Evolutionary conservation across 306 rosid genomes (phyloP).

Genomic region (barrel medic (Medicago truncatula)): DNA sequence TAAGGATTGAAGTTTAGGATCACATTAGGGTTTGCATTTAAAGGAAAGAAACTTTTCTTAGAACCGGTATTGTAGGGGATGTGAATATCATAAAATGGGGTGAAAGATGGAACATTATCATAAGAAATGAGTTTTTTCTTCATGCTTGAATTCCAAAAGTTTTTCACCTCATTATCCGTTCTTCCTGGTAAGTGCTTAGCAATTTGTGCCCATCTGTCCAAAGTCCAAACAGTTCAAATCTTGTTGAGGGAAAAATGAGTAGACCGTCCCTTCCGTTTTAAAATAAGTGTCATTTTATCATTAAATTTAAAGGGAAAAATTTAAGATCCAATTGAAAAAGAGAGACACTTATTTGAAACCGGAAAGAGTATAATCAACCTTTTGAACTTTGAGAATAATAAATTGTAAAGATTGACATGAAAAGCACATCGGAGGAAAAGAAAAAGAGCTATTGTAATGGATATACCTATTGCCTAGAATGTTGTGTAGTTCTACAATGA

Average conservation of each 20-base stretch:
- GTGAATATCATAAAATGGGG: constrained; percentile 59
- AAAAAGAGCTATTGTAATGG: too few species aligned
- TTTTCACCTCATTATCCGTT: constrained; percentile 98
- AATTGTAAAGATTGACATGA: constrained; percentile 22
- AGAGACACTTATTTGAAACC: too few species aligned
- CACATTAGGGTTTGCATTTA: constrained; percentile 51
- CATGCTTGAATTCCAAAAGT: constrained; percentile 97
- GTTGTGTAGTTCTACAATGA: too few species aligned
- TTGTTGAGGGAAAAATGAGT: too few species aligned
- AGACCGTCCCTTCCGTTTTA: too few species aligned
- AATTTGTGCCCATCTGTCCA: constrained; percentile 93
- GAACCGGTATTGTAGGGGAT: constrained; percentile 39
- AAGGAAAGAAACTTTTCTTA: constrained; percentile 57
- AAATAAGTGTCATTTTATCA: too few species aligned
- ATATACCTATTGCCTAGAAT: too few species aligned
- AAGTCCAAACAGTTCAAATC: neutral
- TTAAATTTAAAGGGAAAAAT: too few species aligned
- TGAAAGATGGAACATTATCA: constrained; percentile 54
- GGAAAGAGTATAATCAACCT: neutral
- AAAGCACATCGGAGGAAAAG: neutral
- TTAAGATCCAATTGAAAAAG: too few species aligned
- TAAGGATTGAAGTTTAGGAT: constrained; percentile 47
- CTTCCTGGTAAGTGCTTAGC: constrained; percentile 97
- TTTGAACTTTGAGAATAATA: neutral
- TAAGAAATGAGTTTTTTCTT: constrained; percentile 80